These are phyloP conservation scores for Yamadazyma tumulicola DNA, from an alignment of 805 yeast genomes.

Conservation along the genomic window DNA sequence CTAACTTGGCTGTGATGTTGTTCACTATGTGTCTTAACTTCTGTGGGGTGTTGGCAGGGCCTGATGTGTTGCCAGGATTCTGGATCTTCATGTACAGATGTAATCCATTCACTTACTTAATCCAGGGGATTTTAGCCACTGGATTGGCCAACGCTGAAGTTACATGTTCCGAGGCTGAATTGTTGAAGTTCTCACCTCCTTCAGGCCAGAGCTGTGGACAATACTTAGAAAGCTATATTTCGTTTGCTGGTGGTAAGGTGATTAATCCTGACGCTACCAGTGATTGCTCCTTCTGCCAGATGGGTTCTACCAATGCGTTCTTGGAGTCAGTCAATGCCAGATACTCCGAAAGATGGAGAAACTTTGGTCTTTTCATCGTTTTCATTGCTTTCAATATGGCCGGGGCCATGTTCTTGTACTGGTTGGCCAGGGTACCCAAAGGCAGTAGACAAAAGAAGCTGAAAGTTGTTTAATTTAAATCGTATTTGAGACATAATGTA, in stretches of 20 bases:
- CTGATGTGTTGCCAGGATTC: conserved; percentile 35
- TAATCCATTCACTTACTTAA: conserved; percentile 65
- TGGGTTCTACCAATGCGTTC: conserved; percentile 54
- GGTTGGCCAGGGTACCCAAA: conserved; percentile 75
- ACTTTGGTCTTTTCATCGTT: conserved; percentile 50
- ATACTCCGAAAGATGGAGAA: conserved; percentile 61
- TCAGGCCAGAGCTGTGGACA: conserved; percentile 27
- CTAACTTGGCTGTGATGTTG: conserved; percentile 26
- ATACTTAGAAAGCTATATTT: conserved; percentile 24
- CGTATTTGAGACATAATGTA: too few species aligned
- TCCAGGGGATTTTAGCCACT: conserved; percentile 46
- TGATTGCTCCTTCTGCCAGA: conserved; percentile 59
- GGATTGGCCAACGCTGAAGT: conserved; percentile 35
- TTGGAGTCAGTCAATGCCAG: conserved; percentile 44
- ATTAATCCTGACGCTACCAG: conserved; percentile 40
- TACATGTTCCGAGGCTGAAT: conserved; percentile 26
- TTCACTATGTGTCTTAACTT: conserved; percentile 33
- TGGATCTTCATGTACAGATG: conserved; percentile 78
- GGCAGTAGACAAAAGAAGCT: conserved; percentile 38
- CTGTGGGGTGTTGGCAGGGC: conserved; percentile 35
- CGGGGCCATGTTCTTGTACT: conserved; percentile 38
- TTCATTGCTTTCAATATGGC: conserved; percentile 34
- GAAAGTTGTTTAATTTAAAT: too few species aligned
- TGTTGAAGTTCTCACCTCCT: conserved; percentile 18
- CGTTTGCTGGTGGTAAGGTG: conserved; percentile 44